Percentiles rank a stretch among this genome's conserved stretches.
These are phyloP conservation scores for Salvia sclarea DNA, from an alignment of 305 asterid species.

Conservation along the genomic window DNA sequence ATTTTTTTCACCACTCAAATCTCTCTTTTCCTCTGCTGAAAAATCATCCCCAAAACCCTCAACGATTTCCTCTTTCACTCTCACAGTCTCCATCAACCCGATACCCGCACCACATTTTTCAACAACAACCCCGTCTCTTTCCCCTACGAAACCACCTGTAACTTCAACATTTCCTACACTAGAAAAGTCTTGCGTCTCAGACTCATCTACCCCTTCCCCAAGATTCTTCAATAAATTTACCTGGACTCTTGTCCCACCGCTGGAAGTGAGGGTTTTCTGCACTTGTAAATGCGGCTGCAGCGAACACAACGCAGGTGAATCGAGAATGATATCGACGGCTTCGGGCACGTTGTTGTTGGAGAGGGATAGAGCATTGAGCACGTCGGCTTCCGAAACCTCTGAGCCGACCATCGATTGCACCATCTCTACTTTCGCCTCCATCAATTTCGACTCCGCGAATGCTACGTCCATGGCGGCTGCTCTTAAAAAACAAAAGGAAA, in stretches of 20 bases:
- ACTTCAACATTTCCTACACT: slow-evolving; percentile 21
- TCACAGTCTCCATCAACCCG: slow-evolving; percentile 14
- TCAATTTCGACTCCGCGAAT: slow-evolving; percentile 26
- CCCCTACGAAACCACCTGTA: not conserved
- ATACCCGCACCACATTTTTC: slow-evolving; percentile 2
- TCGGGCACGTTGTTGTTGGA: slow-evolving; percentile 31
- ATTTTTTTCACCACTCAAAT: not conserved
- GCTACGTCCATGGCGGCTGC: slow-evolving; percentile 34
- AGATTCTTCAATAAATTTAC: slow-evolving; percentile 1
- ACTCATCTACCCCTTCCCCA: slow-evolving; percentile 20
- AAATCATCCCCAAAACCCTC: slow-evolving; percentile 23
- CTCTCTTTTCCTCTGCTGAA: not conserved
- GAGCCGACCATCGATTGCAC: slow-evolving; percentile 35
- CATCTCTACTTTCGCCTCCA: slow-evolving; percentile 36
- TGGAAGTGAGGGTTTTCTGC: slow-evolving; percentile 50
- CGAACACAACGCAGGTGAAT: slow-evolving; percentile 1
- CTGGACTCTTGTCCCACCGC: slow-evolving; percentile 58
- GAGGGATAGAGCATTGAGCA: slow-evolving; percentile 34
- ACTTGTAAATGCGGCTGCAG: slow-evolving; percentile 25
- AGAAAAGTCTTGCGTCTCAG: no score
- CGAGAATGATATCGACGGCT: slow-evolving; percentile 37
- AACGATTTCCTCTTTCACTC: slow-evolving; percentile 31
- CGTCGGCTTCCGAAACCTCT: slow-evolving; percentile 33
- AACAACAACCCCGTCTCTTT: slow-evolving; percentile 4
- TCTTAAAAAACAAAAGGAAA: not conserved